Percentiles rank a stretch among this genome's conserved stretches.
Conservation (phyloP, 2,329 filamentous ascomycete species). For the Cladobotryum mycophilum region DNA sequence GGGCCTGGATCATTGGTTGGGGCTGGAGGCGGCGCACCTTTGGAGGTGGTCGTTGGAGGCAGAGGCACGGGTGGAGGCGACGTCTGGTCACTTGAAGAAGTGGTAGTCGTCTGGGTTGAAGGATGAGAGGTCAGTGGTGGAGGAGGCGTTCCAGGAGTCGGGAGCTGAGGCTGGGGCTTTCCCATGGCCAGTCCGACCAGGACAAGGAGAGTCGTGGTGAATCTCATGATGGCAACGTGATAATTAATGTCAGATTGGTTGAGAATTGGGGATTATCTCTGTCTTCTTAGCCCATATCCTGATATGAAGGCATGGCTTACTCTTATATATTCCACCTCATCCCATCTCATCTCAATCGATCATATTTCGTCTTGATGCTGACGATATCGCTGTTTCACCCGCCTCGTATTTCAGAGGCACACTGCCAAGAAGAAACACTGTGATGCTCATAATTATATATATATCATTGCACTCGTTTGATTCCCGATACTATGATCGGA, state of each 20-base stretch:
- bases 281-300: background rate
- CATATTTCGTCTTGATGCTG: background rate
- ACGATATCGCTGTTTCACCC: background rate
- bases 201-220: constrained; percentile 16
- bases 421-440: background rate
- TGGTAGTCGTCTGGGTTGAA: background rate
- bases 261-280: background rate
- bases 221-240: constrained; percentile 20
- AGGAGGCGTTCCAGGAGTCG: constrained; percentile 16
- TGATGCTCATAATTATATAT: background rate
- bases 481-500: background rate
- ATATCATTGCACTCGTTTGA: background rate
- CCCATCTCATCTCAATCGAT: background rate
- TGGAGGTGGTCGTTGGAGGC: constrained; percentile 9
- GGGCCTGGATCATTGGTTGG: constrained; percentile 16
- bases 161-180: constrained; percentile 19
- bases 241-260: background rate
- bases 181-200: constrained; percentile 19
- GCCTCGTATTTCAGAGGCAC: background rate
- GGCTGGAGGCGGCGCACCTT: constrained; percentile 5
- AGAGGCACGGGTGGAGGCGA: constrained; percentile 15
- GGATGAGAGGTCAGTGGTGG: constrained; percentile 19
- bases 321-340: background rate
- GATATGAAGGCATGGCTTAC: no score
- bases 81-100: constrained; percentile 8